phyloP scores from a whole-genome alignment of 345 rosid species.

The Acer yangbiense region DNA sequence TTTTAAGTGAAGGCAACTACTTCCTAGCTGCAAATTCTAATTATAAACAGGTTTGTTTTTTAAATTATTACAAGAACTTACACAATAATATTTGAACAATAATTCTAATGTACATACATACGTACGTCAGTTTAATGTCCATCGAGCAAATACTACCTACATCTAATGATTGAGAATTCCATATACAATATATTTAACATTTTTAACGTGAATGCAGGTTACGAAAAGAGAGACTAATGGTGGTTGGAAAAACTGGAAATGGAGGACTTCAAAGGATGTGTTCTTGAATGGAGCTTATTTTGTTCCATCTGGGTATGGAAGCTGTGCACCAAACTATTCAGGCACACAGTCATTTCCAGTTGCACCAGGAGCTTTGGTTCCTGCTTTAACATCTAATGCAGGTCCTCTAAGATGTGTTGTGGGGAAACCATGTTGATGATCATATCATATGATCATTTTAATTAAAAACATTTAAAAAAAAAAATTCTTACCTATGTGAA shows the following conservation, averaged over 20 bases:
- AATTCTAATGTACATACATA: no score
- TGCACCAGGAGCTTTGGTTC: slow-evolving; percentile 59
- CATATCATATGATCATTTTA: no score
- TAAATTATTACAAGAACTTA: no score
- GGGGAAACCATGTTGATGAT: slow-evolving; percentile 39
- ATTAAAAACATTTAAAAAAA: no score
- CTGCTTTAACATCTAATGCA: slow-evolving; percentile 68
- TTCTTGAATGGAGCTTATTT: slow-evolving; percentile 86
- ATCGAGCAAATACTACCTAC: no score
- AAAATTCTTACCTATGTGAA: background rate
- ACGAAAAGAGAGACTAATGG: slow-evolving; percentile 70
- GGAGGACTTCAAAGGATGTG: slow-evolving; percentile 80
- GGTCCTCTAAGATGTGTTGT: slow-evolving; percentile 59
- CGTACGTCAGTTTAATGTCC: no score
- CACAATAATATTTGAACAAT: no score
- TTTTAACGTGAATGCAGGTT: slow-evolving; percentile 39
- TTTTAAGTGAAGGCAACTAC: slow-evolving; percentile 88
- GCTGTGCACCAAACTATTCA: slow-evolving; percentile 52
- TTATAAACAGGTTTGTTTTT: slow-evolving; percentile 55
- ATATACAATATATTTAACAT: no score
- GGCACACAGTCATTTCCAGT: slow-evolving; percentile 54
- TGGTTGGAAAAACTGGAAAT: slow-evolving; percentile 73
- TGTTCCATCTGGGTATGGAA: slow-evolving; percentile 82
- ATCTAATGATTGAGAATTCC: background rate
- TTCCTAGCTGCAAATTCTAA: slow-evolving; percentile 57